A percentile compares a stretch with the other conserved stretches of the same genome.
These are phyloP conservation scores for Brasenia schreberi DNA, from an alignment of 164 flowering plant genomes.

Conservation along the genomic window DNA sequence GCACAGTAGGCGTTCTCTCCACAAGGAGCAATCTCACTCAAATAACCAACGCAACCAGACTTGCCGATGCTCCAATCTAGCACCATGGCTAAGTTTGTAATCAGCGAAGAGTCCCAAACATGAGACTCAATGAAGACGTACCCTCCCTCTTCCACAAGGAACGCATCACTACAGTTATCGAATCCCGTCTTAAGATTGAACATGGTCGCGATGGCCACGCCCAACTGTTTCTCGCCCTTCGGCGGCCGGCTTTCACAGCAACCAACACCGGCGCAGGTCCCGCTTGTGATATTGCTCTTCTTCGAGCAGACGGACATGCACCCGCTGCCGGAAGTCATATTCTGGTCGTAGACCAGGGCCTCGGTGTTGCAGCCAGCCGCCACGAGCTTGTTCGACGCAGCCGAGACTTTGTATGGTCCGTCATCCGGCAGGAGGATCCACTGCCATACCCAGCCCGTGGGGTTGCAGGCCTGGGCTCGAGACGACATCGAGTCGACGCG, in stretches of 20 bases:
- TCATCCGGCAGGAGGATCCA: not conserved
- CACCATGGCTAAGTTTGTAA: slow-evolving; percentile 9
- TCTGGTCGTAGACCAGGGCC: slow-evolving; percentile 1
- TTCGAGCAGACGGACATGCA: slow-evolving; percentile 8
- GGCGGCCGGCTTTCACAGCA: slow-evolving; percentile 17
- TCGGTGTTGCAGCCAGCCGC: slow-evolving; percentile 12
- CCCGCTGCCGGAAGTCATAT: not conserved
- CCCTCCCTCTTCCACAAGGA: slow-evolving; percentile 15
- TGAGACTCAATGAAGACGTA: slow-evolving; percentile 6
- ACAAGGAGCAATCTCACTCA: slow-evolving; percentile 10
- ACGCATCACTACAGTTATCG: slow-evolving; percentile 14
- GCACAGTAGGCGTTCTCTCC: slow-evolving; percentile 15
- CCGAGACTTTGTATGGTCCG: slow-evolving; percentile 7
- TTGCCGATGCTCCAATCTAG: slow-evolving; percentile 27
- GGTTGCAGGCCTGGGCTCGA: not conserved
- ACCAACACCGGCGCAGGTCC: slow-evolving; percentile 9
- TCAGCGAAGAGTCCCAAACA: slow-evolving; percentile 1
- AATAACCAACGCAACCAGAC: slow-evolving; percentile 3
- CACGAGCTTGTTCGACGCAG: slow-evolving; percentile 5
- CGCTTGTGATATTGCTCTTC: not conserved
- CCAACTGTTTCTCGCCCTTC: slow-evolving; percentile 1
- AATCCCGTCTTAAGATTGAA: slow-evolving; percentile 5
- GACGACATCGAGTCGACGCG: not conserved
- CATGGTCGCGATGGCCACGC: not conserved
- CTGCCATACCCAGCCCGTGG: not conserved